Evolutionary conservation across 768 basidiomycete species (phyloP), one percentile per base, ranked within the genome.

Genomic region (Mycena vitilis): DNA sequence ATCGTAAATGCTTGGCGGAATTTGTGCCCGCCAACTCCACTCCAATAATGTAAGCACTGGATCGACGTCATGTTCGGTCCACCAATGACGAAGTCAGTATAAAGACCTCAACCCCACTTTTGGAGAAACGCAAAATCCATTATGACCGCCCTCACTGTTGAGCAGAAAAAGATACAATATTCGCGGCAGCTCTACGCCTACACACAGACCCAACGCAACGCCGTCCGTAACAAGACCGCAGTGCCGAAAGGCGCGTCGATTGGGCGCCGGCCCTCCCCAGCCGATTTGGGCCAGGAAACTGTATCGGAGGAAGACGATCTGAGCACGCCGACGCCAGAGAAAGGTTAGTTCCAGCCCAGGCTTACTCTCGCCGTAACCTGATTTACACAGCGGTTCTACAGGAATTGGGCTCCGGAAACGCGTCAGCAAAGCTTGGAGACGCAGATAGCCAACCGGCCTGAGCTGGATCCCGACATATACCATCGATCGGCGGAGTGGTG

Each of bases 161-260:
- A 84, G 68, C 81, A 84, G 60, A 74, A 79, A 71, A 82, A 79
- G 65, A 74, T 74, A 18, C 71, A 75, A 25, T 85, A 86, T 62
- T 80, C 84, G 4, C 77, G 76, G 30, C 78, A 84, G 61, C 74
- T 86, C 12, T 81, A 80, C 9, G 82, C 75, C 5, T 75, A 85
- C 70, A 86, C 85, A 2, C 74, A 79, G 11, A 79, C 79, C 60
- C 85, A 85, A 66, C 82, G 80, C 78, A 77, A 81, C 60, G 72
- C 78, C 36, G 78, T 78, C 16, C 73, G 72, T 5, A 70, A 72
- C 12, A 52, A 58, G 42, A 45, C 65, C 3, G 23, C 51, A 12
- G n/a, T 38, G 30, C 18, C 40, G 47, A 68, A 62, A 45, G 61
- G 12, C 48, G 53, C 10, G 18, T 15, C 36, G 5, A 20, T 44